phyloP scores from a whole-genome alignment of 129 eudicot species.

The Arctium minus region DNA sequence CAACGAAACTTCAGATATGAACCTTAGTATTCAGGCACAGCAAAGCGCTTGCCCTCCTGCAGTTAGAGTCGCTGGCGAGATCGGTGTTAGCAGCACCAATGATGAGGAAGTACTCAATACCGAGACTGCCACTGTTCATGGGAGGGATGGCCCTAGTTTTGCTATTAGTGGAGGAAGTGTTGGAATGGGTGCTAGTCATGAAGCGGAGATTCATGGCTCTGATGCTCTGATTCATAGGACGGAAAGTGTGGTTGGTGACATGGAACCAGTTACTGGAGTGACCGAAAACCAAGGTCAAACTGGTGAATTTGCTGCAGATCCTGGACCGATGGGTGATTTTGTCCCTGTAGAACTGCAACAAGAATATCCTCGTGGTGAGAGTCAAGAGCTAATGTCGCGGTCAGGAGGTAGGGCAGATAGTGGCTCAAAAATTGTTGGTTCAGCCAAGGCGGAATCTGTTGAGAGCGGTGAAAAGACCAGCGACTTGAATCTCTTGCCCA shows the following conservation, averaged over 20 bases:
- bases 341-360: constrained; percentile 68
- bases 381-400: constrained; percentile 57
- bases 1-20: constrained; percentile 69
- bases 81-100: constrained; percentile 86
- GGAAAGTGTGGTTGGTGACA: constrained; percentile 81
- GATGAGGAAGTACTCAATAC: constrained; percentile 80
- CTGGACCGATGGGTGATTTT: constrained; percentile 67
- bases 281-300: constrained; percentile 88
- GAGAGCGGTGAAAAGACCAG: constrained; percentile 87
- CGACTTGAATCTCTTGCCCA: constrained; percentile 43
- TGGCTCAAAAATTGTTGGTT: constrained; percentile 79
- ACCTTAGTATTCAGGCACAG: constrained; percentile 74
- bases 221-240: constrained; percentile 63
- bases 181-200: constrained; percentile 96
- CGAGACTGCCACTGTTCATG: constrained; percentile 53
- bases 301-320: constrained; percentile 61
- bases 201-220: constrained; percentile 91
- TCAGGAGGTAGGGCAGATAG: constrained; percentile 84
- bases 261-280: constrained; percentile 70
- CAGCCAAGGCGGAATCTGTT: constrained; percentile 75
- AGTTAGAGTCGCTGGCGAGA: constrained; percentile 49
- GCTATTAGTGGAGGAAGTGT: constrained; percentile 89
- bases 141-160: constrained; percentile 70
- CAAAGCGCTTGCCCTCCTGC: constrained; percentile 72
- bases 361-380: constrained; percentile 72